Conservation (phyloP, 106 monocot species). For the Chionographis japonica region DNA sequence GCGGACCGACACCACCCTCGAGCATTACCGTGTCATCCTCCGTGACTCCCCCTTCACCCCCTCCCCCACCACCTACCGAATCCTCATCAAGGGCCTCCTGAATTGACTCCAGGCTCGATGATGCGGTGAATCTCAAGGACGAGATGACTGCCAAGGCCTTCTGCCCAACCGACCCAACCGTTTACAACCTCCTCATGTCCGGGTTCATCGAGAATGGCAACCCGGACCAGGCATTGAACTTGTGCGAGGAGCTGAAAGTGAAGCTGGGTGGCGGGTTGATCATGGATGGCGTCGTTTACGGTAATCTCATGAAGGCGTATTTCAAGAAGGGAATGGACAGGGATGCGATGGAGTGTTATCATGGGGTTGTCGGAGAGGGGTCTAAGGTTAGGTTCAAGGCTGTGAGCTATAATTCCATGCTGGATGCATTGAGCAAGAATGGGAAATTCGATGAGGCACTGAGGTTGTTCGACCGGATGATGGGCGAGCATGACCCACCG, state of each 20-base stretch:
- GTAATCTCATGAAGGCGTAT: conserved; percentile 84
- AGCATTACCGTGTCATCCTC: conserved; percentile 70
- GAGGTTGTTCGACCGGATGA: conserved; percentile 67
- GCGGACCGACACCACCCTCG: conserved; percentile 76
- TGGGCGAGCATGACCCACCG: conserved; percentile 67
- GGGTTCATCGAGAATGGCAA: conserved; percentile 59
- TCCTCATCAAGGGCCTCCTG: conserved; percentile 67
- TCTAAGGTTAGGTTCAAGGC: conserved; percentile 66
- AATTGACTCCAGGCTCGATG: conserved; percentile 57
- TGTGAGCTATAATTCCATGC: conserved; percentile 77
- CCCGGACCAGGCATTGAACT: conserved; percentile 31
- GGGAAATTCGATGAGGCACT: conserved; percentile 62
- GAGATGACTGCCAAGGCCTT: conserved; percentile 65
- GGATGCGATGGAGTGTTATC: conserved; percentile 60
- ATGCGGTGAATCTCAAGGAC: conserved; percentile 70
- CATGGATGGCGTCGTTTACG: conserved; percentile 62
- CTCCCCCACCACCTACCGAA: conserved; percentile 74
- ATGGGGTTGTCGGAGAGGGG: conserved; percentile 44
- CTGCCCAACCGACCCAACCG: conserved; percentile 51
- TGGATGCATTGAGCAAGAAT: conserved; percentile 68
- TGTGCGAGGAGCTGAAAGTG: conserved; percentile 66
- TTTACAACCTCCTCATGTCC: conserved; percentile 75
- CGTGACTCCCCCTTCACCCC: conserved; percentile 57
- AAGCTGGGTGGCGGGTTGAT: conserved; percentile 57
- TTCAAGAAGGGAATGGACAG: conserved; percentile 71